Evolutionary conservation across 2,329 filamentous ascomycete species (phyloP).

Genomic region (Erysiphe neolycopersici): DNA sequence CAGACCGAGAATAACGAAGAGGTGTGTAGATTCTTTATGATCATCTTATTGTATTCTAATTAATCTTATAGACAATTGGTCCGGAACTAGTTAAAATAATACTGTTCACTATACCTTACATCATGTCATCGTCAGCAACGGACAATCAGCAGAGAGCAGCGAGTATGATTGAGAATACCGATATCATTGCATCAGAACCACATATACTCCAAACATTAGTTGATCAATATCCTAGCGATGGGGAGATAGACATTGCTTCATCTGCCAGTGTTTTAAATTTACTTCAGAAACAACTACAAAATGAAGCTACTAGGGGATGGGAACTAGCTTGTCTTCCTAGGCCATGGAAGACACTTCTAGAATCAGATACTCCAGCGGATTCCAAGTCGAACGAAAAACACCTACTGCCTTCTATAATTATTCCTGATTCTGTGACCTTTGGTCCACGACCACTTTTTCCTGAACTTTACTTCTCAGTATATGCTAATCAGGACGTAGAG

Average conservation of each 20-base stretch:
- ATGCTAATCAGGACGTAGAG: slow-evolving; percentile 60
- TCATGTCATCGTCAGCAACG: slow-evolving; percentile 46
- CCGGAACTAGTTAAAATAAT: slow-evolving; percentile 94
- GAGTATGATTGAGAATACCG: slow-evolving; percentile 73
- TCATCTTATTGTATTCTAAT: not conserved
- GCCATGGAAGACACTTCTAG: slow-evolving; percentile 36
- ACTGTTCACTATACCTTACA: slow-evolving; percentile 75
- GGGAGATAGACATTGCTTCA: slow-evolving; percentile 30
- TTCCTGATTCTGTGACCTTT: slow-evolving; percentile 50
- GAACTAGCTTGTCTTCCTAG: slow-evolving; percentile 40
- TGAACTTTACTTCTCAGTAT: slow-evolving; percentile 84
- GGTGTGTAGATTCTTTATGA: slow-evolving; percentile 23
- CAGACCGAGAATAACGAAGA: slow-evolving; percentile 87
- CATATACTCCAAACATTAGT: slow-evolving; percentile 66
- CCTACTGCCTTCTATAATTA: slow-evolving; percentile 42
- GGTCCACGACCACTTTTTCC: slow-evolving; percentile 62
- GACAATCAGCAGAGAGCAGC: slow-evolving; percentile 47
- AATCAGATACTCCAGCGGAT: slow-evolving; percentile 29
- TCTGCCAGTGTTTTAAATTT: slow-evolving; percentile 52
- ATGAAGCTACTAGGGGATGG: slow-evolving; percentile 51
- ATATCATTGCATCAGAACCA: slow-evolving; percentile 73
- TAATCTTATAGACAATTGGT: slow-evolving; percentile 26
- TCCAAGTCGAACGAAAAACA: slow-evolving; percentile 42
- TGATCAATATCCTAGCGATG: slow-evolving; percentile 51
- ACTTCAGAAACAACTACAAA: slow-evolving; percentile 63